Base-by-base conservation (phyloP, 305 asterid species). In the Nicotiana rustica region DNA sequence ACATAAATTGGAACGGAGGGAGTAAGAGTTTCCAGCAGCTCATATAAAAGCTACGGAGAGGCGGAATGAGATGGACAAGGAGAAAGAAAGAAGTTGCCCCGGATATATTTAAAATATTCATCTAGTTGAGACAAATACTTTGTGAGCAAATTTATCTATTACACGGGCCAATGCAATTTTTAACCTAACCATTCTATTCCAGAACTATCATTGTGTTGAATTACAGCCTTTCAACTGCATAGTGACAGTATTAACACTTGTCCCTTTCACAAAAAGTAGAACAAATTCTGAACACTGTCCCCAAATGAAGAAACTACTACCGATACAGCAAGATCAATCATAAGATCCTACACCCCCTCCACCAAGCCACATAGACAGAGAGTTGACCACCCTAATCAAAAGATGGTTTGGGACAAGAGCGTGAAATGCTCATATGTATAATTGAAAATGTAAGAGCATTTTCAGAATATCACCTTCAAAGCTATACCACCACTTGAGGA, bases 401-500 rank as follows among this genome's bases (percentile, higher is more conserved):
- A 52, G n/a, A 52, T 52, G 59, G n/a, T 4, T 52, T 52, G 17
- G 17, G 5, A 52, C n/a, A 52, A 52, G 57, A 52, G 57, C 15
- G 4, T 52, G 57, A 52, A 10, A 12, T 52, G 57, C 57, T 12
- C 57, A 12, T 2, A n/a, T 29, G 71, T 66, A 7, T 66, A 66
- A 66, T 66, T 21, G 18, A 10, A 66, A 21, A 66, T 66, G 17
- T 57, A 8, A 19, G 18, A 33, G 56, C 17, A 33, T 61, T 5
- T 13, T 62, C 38, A 68, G 15, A 49, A 57, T 25, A 25, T 86
- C 83, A 95, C 99, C 98, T 95, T 95, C 83, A 95, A 90, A 82
- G 99, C 94, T 88, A 95, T 90, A 83, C 99, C 98, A 80, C 99
- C 99, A 87, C 99, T 95, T 67, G 99, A 95, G 82, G 99, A 95